A percentile compares a stretch with the other conserved stretches of the same genome.
These are phyloP conservation scores for Suhomyces tanzawaensis DNA, from an alignment of 805 yeast genomes.

Conservation along the genomic window DNA sequence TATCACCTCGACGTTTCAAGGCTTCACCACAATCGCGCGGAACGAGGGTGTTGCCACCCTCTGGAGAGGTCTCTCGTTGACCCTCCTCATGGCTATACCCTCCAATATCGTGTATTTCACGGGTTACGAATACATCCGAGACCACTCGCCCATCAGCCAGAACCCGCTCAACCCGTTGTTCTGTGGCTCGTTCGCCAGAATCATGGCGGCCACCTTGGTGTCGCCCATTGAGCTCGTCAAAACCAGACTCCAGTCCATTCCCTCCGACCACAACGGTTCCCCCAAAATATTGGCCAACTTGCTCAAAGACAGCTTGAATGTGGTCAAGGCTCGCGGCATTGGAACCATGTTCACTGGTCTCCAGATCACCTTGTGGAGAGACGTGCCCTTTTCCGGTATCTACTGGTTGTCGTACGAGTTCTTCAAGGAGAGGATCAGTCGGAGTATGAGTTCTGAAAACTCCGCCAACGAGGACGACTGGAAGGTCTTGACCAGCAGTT, in stretches of 20 bases:
- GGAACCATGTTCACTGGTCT: slow-evolving; percentile 77
- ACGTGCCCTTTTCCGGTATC: slow-evolving; percentile 93
- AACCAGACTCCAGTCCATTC: slow-evolving; percentile 89
- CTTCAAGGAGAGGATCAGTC: slow-evolving; percentile 29
- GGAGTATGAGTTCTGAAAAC: slow-evolving; percentile 8
- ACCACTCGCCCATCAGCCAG: slow-evolving; percentile 47
- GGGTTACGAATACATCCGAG: slow-evolving; percentile 86
- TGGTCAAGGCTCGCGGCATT: slow-evolving; percentile 56
- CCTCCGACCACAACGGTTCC: slow-evolving; percentile 36
- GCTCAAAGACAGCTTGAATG: slow-evolving; percentile 50
- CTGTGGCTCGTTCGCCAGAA: slow-evolving; percentile 84
- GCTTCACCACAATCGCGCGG: slow-evolving; percentile 60
- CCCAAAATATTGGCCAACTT: slow-evolving; percentile 43
- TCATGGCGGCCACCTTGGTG: slow-evolving; percentile 76
- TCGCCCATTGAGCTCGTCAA: slow-evolving; percentile 86
- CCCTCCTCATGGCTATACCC: slow-evolving; percentile 86
- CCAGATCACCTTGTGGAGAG: slow-evolving; percentile 89
- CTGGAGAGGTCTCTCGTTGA: slow-evolving; percentile 86
- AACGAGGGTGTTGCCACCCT: slow-evolving; percentile 75
- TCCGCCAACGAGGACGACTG: slow-evolving; percentile 26
- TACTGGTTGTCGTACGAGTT: slow-evolving; percentile 88
- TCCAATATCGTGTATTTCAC: slow-evolving; percentile 91
- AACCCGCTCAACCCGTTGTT: slow-evolving; percentile 70
- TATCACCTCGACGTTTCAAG: slow-evolving; percentile 72
- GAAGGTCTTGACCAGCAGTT: slow-evolving; percentile 58